phyloP scores from a whole-genome alignment of 176 grass and related monocot species.

The maize (Zea mays) region DNA sequence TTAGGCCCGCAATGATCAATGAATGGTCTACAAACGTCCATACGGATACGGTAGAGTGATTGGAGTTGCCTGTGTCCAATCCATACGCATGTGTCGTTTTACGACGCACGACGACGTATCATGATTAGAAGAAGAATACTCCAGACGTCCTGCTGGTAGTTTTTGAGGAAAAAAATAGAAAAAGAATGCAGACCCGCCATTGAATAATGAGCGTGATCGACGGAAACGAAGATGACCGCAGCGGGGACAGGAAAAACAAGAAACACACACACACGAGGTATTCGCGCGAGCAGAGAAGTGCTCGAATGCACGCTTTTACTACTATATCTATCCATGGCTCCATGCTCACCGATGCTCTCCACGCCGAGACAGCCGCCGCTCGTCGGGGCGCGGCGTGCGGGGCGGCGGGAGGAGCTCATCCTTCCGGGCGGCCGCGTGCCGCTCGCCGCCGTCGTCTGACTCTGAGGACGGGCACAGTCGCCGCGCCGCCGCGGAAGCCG shows the following conservation, averaged over 20 bases:
- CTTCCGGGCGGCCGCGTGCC: not conserved
- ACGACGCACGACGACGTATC: too few relatives aligned
- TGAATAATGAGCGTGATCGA: too few relatives aligned
- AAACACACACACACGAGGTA: not conserved
- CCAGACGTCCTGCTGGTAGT: too few relatives aligned
- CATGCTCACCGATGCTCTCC: conserved; percentile 20
- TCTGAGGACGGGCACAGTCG: not conserved
- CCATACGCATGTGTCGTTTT: conserved; percentile 8
- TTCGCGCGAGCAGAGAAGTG: not conserved
- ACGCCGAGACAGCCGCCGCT: not conserved
- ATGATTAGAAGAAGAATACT: too few relatives aligned
- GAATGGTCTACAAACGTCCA: not conserved
- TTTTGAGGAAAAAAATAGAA: too few relatives aligned
- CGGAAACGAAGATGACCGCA: not conserved
- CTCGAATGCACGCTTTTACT: not conserved
- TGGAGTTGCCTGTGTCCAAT: not conserved
- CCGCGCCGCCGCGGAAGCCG: conserved; percentile 1
- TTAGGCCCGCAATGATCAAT: not conserved
- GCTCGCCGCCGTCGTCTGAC: not conserved
- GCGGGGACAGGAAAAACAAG: too few relatives aligned
- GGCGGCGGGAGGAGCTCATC: not conserved
- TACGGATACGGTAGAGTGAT: not conserved
- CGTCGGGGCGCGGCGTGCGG: not conserved
- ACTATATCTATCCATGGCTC: not conserved
- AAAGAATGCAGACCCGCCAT: too few relatives aligned